Percentiles rank a stretch among this genome's conserved stretches.
Evolutionary conservation across 2,329 filamentous ascomycete genomes (phyloP).

Genomic region (Botrytis galanthina): DNA sequence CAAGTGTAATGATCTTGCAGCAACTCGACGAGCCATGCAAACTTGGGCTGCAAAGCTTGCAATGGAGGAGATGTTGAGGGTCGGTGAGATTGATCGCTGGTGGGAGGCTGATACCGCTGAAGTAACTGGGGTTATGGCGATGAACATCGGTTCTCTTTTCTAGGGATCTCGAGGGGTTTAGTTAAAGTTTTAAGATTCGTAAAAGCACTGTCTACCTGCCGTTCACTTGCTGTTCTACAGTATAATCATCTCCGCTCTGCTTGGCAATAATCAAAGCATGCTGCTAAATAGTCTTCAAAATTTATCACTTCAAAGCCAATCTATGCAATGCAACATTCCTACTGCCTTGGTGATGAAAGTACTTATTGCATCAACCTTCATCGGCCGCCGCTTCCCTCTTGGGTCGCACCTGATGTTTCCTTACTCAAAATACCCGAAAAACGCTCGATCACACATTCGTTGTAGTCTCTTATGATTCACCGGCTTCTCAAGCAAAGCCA

Average conservation of each 20-base stretch:
- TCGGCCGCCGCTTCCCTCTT: not conserved
- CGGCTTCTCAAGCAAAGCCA: not conserved
- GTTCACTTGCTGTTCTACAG: not conserved
- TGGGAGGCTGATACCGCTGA: not conserved
- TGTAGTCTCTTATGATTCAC: not conserved
- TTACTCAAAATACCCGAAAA: fast-evolving
- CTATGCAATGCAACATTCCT: not conserved
- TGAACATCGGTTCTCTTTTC: not conserved
- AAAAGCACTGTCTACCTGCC: not conserved
- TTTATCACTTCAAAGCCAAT: not conserved
- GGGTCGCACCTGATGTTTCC: not conserved
- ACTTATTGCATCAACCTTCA: no score
- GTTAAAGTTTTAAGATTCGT: not conserved
- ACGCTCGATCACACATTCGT: not conserved
- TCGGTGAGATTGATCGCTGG: not conserved
- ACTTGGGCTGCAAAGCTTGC: conserved; percentile 4
- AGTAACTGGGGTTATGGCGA: not conserved
- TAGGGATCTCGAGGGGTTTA: not conserved
- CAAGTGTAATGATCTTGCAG: not conserved
- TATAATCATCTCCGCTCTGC: not conserved
- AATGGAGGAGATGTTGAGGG: not conserved
- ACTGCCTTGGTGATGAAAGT: not conserved
- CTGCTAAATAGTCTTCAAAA: not conserved
- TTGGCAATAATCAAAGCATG: not conserved
- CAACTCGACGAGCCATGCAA: not conserved